Conservation (phyloP, 805 yeast species). For the Sungouiella blattae region DNA sequence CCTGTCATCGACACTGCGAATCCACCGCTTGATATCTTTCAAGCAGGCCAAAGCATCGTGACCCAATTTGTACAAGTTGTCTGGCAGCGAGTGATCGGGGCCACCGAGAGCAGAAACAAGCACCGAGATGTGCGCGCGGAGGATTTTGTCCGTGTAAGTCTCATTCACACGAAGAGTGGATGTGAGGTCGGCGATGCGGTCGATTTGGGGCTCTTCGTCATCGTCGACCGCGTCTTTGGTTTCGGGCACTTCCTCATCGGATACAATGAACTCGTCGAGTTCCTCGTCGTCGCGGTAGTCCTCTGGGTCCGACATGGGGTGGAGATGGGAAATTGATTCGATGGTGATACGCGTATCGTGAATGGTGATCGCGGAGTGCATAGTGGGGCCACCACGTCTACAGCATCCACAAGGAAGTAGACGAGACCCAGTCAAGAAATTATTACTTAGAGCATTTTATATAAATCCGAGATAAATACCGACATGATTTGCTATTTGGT, state of each 20-base stretch:
- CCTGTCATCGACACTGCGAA: constrained; percentile 75
- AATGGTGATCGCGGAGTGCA: neutral
- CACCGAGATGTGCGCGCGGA: constrained; percentile 73
- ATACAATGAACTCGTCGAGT: constrained; percentile 35
- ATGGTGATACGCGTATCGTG: neutral
- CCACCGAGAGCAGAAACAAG: constrained; percentile 92
- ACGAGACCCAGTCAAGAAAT: too few species aligned
- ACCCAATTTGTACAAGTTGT: constrained; percentile 71
- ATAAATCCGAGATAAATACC: too few species aligned
- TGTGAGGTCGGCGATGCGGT: constrained; percentile 16
- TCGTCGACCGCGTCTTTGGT: too few species aligned
- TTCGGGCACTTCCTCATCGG: constrained; percentile 17
- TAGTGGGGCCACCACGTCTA: too few species aligned
- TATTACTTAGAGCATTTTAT: too few species aligned
- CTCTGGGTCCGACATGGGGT: constrained; percentile 6
- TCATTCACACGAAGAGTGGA: constrained; percentile 28
- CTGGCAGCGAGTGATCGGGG: constrained; percentile 59
- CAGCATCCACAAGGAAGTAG: too few species aligned
- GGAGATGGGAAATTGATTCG: neutral
- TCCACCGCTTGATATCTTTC: constrained; percentile 86
- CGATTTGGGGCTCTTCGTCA: constrained; percentile 12
- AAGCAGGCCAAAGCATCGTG: constrained; percentile 85
- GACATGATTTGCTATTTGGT: too few species aligned
- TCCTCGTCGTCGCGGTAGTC: constrained; percentile 22
- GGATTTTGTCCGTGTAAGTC: constrained; percentile 35